A percentile compares a stretch with the other conserved stretches of the same genome.
phyloP scores from a whole-genome alignment of 495 filamentous ascomycete genomes.

The Corynascus novoguineensis region DNA sequence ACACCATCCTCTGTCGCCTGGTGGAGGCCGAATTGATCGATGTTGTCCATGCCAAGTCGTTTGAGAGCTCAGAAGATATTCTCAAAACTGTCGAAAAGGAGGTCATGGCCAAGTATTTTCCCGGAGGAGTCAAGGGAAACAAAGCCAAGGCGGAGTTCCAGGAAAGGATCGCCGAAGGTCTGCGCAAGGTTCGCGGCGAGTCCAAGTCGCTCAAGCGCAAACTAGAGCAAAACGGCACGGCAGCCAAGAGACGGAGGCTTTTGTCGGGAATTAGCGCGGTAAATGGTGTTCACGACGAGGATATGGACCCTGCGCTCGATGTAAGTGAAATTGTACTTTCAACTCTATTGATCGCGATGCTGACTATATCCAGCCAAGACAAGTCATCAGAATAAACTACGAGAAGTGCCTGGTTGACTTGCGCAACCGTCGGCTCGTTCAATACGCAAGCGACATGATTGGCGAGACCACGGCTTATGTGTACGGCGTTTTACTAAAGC shows the following conservation, averaged over 20 bases:
- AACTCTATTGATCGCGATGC: slow-evolving; percentile 5
- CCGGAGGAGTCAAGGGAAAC: slow-evolving; percentile 39
- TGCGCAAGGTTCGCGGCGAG: slow-evolving; percentile 45
- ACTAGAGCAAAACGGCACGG: slow-evolving; percentile 36
- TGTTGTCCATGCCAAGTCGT: slow-evolving; percentile 33
- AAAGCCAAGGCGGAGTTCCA: slow-evolving; percentile 55
- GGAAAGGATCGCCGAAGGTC: slow-evolving; percentile 47
- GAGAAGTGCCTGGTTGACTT: slow-evolving; percentile 76
- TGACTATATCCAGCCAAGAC: slow-evolving; percentile 39
- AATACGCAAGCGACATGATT: slow-evolving; percentile 52
- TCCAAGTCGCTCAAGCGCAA: slow-evolving; percentile 46
- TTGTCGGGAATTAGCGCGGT: slow-evolving; percentile 31
- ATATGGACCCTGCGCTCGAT: slow-evolving; percentile 34
- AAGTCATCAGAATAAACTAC: slow-evolving; percentile 76
- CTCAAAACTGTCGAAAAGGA: slow-evolving; percentile 37
- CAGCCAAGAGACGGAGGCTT: slow-evolving; percentile 46
- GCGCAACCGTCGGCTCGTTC: slow-evolving; percentile 69
- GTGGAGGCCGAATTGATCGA: slow-evolving; percentile 44
- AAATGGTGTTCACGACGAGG: slow-evolving; percentile 33
- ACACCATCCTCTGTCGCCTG: slow-evolving; percentile 38
- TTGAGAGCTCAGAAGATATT: slow-evolving; percentile 38
- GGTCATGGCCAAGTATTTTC: slow-evolving; percentile 35
- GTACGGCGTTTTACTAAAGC: slow-evolving; percentile 65
- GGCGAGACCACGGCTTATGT: slow-evolving; percentile 64
- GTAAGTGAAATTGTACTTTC: slow-evolving; percentile 23